Conservation (phyloP, 2,329 filamentous ascomycete genomes). For the Acrodontium crateriforme region DNA sequence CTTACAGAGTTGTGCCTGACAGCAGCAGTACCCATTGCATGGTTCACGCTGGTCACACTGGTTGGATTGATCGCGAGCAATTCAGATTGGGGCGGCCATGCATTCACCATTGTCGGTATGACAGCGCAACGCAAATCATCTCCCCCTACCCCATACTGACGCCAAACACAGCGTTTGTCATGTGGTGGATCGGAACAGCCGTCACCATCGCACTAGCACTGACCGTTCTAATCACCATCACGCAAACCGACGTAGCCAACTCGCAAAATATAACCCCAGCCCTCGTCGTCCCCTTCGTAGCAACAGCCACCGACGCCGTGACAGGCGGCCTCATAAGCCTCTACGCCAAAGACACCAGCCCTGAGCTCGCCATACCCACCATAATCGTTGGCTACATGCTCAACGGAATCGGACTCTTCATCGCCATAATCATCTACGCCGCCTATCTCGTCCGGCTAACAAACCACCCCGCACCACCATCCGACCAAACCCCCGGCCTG, state of each 20-base stretch:
- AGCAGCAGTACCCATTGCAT: constrained; percentile 5
- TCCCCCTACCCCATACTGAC: too few relatives aligned
- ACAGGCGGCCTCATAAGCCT: constrained; percentile 4
- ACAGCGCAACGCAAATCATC: too few relatives aligned
- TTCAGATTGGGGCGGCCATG: constrained; percentile 8
- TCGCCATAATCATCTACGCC: constrained; percentile 6
- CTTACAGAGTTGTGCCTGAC: constrained; percentile 4
- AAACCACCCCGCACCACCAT: constrained; percentile 6
- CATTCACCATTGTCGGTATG: too few relatives aligned
- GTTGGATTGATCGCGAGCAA: constrained; percentile 6
- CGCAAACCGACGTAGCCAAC: constrained; percentile 4
- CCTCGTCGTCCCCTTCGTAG: constrained; percentile 6
- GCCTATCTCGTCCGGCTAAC: constrained; percentile 5
- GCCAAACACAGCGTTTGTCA: constrained; percentile 8
- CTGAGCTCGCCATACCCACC: constrained; percentile 8
- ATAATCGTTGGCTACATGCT: constrained; percentile 9
- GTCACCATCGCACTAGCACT: constrained; percentile 3
- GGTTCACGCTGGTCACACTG: constrained; percentile 6
- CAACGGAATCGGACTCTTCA: constrained; percentile 7
- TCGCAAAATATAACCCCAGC: constrained; percentile 4
- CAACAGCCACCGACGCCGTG: constrained; percentile 5
- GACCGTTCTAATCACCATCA: constrained; percentile 4
- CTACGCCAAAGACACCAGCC: constrained; percentile 4
- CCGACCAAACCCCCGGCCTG: constrained; percentile 4
- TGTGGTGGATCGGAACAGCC: constrained; percentile 9